phyloP scores from a whole-genome alignment of 768 basidiomycete genomes.

The Plicaturopsis crispa region DNA sequence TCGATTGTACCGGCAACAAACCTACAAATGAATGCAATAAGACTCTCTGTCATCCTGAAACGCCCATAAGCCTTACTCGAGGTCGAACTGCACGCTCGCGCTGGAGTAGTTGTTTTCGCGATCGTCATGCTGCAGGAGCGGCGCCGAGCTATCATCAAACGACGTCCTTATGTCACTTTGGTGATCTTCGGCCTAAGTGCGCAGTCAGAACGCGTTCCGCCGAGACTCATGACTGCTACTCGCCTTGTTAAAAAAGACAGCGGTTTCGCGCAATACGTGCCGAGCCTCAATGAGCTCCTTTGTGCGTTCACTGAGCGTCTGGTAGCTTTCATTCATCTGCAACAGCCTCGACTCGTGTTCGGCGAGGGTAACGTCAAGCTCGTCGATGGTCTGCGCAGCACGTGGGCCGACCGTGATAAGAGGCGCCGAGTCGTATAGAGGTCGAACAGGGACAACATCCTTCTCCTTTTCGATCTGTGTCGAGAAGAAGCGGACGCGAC shows the following conservation, averaged over 20 bases:
- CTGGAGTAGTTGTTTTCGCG: slow-evolving; percentile 55
- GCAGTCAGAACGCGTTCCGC: not conserved
- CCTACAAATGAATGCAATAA: slow-evolving; percentile 32
- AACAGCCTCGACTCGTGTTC: slow-evolving; percentile 80
- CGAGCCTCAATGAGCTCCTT: slow-evolving; percentile 87
- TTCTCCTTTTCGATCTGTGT: slow-evolving; percentile 82
- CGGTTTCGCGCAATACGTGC: slow-evolving; percentile 92
- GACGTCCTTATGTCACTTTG: slow-evolving; percentile 79
- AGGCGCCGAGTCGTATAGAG: slow-evolving; percentile 80
- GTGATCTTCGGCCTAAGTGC: slow-evolving; percentile 63
- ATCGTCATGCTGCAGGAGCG: slow-evolving; percentile 88
- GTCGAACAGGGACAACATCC: slow-evolving; percentile 74
- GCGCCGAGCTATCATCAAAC: slow-evolving; percentile 87
- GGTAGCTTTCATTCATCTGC: slow-evolving; percentile 93
- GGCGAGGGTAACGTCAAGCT: slow-evolving; percentile 78
- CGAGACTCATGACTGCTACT: slow-evolving; percentile 11
- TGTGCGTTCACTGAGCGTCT: slow-evolving; percentile 76
- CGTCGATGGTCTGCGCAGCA: slow-evolving; percentile 89
- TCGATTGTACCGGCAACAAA: slow-evolving; percentile 98
- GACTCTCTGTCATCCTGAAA: not conserved
- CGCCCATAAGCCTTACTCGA: slow-evolving; percentile 55
- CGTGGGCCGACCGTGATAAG: slow-evolving; percentile 88
- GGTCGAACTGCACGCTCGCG: slow-evolving; percentile 62
- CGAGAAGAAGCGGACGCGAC: slow-evolving; percentile 86
- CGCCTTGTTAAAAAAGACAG: slow-evolving; percentile 90